Percentiles rank a stretch among this genome's conserved stretches.
Conservation (phyloP, 306 rosid species). For the Crotalaria pallida region DNA sequence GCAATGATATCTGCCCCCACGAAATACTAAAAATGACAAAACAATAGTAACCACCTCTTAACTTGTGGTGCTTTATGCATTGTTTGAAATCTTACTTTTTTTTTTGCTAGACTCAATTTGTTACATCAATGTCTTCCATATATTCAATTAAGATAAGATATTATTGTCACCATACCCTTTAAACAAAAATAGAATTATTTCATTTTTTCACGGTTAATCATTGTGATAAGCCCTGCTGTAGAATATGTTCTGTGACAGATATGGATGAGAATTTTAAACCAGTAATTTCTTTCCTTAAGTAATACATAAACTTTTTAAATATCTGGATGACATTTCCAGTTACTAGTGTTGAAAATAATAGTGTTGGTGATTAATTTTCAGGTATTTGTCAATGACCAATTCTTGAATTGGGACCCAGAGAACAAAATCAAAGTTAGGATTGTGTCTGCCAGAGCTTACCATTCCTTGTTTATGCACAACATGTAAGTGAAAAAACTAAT, state of each 20-base stretch:
- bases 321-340: background rate
- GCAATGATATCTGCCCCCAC: background rate
- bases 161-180: background rate
- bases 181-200: background rate
- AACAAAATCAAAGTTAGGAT: slow-evolving; percentile 81
- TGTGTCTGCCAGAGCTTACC: slow-evolving; percentile 91
- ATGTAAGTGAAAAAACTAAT: slow-evolving; percentile 59
- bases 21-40: background rate
- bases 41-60: background rate
- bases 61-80: background rate
- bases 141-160: too few relatives aligned
- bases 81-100: background rate
- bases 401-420: slow-evolving; percentile 86
- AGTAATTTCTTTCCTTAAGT: background rate
- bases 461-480: slow-evolving; percentile 95
- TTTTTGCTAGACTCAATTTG: background rate
- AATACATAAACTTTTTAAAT: background rate
- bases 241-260: background rate
- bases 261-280: background rate
- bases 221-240: background rate
- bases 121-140: background rate
- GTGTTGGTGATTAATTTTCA: slow-evolving; percentile 9
- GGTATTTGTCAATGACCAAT: slow-evolving; percentile 92
- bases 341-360: background rate
- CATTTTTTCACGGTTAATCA: background rate